Evolutionary conservation across 495 filamentous ascomycete species (phyloP).

Genomic region (Aspergillus panamensis): DNA sequence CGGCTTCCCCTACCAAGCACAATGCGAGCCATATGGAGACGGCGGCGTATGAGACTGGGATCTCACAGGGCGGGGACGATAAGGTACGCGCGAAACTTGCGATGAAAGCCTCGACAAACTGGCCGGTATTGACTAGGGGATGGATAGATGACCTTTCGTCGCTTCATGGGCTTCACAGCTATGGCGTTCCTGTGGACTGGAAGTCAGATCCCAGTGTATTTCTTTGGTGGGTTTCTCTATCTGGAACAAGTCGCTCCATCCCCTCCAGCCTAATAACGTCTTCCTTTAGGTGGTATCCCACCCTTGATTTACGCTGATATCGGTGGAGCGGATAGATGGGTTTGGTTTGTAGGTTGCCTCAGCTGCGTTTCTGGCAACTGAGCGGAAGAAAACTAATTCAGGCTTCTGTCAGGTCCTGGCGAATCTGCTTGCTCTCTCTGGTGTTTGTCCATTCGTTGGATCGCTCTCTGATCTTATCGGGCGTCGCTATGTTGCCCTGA

Average conservation of each 20-base stretch:
- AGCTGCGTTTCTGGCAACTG: not conserved
- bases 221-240: conserved; percentile 44
- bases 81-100: conserved; percentile 6
- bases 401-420: conserved; percentile 45
- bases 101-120: not conserved
- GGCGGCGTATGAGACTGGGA: conserved; percentile 22
- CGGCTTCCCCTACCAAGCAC: conserved; percentile 18
- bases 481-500: conserved; percentile 62
- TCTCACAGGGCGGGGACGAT: conserved; percentile 22
- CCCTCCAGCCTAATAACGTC: not conserved
- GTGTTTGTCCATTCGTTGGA: conserved; percentile 70
- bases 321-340: conserved; percentile 62
- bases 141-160: conserved; percentile 51
- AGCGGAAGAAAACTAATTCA: conserved; percentile 1
- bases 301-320: conserved; percentile 64
- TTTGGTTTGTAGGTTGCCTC: conserved; percentile 58
- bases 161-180: conserved; percentile 57
- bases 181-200: conserved; percentile 67
- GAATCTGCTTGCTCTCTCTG: conserved; percentile 63
- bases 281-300: conserved; percentile 49
- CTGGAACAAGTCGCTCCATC: not conserved
- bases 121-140: not conserved
- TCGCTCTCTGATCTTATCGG: conserved; percentile 67
- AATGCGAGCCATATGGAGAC: conserved; percentile 29
- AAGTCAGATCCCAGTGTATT: conserved; percentile 61